A percentile compares a stretch with the other conserved stretches of the same genome.
phyloP scores from a whole-genome alignment of 176 grass and related monocot species.

The Carex scoparia region DNA sequence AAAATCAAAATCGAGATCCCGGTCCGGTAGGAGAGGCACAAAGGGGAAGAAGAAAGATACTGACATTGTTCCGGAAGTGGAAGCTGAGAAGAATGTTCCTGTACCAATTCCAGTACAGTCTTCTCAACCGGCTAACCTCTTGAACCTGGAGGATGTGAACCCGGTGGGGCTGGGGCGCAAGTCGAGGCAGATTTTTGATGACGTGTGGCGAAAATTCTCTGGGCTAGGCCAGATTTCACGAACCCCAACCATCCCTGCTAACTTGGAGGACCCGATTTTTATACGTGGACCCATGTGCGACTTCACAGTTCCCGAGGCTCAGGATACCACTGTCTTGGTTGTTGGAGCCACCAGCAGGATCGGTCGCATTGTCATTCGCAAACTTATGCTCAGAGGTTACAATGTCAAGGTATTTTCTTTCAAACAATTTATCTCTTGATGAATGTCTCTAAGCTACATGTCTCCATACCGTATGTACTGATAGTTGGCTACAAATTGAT shows the following conservation, averaged over 20 bases:
- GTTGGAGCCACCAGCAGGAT: slow-evolving; percentile 84
- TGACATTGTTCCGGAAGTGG: neutral
- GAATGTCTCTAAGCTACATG: neutral
- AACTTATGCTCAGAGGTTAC: slow-evolving; percentile 95
- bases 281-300: slow-evolving; percentile 83
- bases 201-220: slow-evolving; percentile 99
- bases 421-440: neutral
- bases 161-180: slow-evolving; percentile 78
- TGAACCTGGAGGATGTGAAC: slow-evolving; percentile 81
- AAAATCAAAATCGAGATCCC: neutral
- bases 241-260: slow-evolving; percentile 42
- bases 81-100: neutral
- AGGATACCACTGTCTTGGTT: slow-evolving; percentile 90
- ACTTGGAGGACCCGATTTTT: slow-evolving; percentile 56
- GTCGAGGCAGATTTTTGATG: slow-evolving; percentile 90
- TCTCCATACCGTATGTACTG: neutral
- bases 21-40: neutral
- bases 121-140: slow-evolving; percentile 15
- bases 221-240: slow-evolving; percentile 87
- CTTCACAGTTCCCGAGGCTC: slow-evolving; percentile 81
- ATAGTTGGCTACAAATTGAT: slow-evolving; percentile 2
- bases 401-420: slow-evolving; percentile 60
- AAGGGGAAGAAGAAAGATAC: slow-evolving; percentile 21
- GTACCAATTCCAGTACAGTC: slow-evolving; percentile 24
- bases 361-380: slow-evolving; percentile 86